Evolutionary conservation across 176 grass and related monocot species (phyloP), one percentile per base, ranked within the genome.

Genomic region (Cenchrus purpureus): DNA sequence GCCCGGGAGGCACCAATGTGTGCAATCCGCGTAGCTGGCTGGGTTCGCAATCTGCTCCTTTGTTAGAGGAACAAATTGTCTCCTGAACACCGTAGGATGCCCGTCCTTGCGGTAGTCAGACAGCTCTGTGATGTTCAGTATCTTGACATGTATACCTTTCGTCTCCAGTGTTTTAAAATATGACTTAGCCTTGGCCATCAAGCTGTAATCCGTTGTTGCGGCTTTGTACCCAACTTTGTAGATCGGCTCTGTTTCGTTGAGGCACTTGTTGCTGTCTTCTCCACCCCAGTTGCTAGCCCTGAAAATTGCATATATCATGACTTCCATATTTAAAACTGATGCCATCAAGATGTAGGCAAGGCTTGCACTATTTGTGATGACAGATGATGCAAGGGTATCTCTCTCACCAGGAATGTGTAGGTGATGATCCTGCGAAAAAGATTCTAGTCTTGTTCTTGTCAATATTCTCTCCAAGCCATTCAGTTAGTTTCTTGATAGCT

Each of bases 361-460:
- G 34, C 1, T 34, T 34, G 34, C 3, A 34, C 34, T 34, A 3
- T 34, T 34, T 34, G 34, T 34, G 3, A 25, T 61, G 59, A 61
- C 59, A 25, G 4, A 61, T 61, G 59, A 25, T 61, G 59, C 59
- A 61, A 7, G 8, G 57, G 59, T 25, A 61, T 61, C 3, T 61
- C 59, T 61, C 82, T 86, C 68, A 98, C 95, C 96, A 92, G 59
- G 82, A 65, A 86, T 98, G 96, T 46, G 91, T 84, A 6, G 96
- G 93, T 7, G 96, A 98, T 78, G 94, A 88, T 65, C 89, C 94
- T 44, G 94, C 91, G 17, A 96, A 96, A 65, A 93, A 99, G 7
- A 99, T 60, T 64, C 87, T 89, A 12, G 92, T 92, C 77, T 89
- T 87, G 59, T 76, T 88, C 65, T 79, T 89, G 74, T 89, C 82